Percentiles rank a stretch among this genome's conserved stretches.
These are phyloP conservation scores for Cyclocybe cylindracea DNA, from an alignment of 768 basidiomycete species.

Conservation along the genomic window DNA sequence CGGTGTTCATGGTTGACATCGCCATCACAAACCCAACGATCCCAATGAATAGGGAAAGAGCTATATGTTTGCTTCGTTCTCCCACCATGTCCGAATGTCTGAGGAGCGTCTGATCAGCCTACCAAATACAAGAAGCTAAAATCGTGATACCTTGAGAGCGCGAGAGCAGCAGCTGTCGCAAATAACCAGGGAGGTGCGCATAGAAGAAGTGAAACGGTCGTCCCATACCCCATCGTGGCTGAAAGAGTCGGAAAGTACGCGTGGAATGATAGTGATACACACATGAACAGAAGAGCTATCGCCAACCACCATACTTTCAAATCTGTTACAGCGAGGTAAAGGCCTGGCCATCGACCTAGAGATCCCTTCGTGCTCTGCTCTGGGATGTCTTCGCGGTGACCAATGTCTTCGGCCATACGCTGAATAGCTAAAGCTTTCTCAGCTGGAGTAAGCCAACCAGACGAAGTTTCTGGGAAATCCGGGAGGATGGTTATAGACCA, in stretches of 20 bases:
- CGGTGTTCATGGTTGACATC: constrained; percentile 67
- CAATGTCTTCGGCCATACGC: constrained; percentile 69
- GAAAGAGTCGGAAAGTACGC: constrained; percentile 80
- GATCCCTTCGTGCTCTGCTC: constrained; percentile 41
- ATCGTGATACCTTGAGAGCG: constrained; percentile 40
- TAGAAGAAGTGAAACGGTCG: constrained; percentile 68
- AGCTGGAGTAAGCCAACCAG: constrained; percentile 58
- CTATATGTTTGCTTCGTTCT: constrained; percentile 78
- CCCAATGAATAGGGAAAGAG: constrained; percentile 56
- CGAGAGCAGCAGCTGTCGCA: constrained; percentile 60
- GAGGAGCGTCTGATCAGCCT: not conserved
- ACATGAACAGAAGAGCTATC: constrained; percentile 58
- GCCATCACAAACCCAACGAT: constrained; percentile 76
- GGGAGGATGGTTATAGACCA: constrained; percentile 71
- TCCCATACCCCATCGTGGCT: constrained; percentile 67
- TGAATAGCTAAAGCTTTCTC: constrained; percentile 62
- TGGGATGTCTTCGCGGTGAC: constrained; percentile 32
- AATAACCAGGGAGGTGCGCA: constrained; percentile 84
- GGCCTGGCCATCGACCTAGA: constrained; percentile 37
- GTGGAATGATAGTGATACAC: constrained; percentile 72
- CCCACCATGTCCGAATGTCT: constrained; percentile 77
- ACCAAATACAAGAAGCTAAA: not conserved
- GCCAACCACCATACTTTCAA: constrained; percentile 87
- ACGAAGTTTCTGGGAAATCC: constrained; percentile 72
- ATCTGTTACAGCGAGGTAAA: constrained; percentile 67